Base-by-base conservation (phyloP, 106 monocot species). In the Alisma plantagoaquatica region DNA sequence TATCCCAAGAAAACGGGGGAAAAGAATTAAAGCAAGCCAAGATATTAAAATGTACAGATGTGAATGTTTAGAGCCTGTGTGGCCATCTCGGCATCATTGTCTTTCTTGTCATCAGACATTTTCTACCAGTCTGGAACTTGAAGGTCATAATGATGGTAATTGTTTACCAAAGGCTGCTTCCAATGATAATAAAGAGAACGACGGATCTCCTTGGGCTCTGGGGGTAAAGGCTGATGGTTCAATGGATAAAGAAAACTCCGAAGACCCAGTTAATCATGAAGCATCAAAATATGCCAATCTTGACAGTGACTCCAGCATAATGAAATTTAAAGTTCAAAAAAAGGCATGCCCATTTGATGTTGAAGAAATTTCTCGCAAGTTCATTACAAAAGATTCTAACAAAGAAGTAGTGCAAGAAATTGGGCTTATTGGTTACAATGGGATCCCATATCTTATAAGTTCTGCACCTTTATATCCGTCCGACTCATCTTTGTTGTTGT, bases 61-160 rank as follows among this genome's bases (percentile, higher is more conserved):
- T 57, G 82, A 85, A 29, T 98, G 98, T 64, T 69, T 98, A 30
- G 98, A 98, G 53, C 85, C 81, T 60, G 54, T 98, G 27, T 98
- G 89, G 90, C 71, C 78, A 74, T 90, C 89, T 64, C 52, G 85
- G 41, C 65, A 69, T 52, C 98, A 98, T 22, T 98, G 98, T 59
- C 65, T 77, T 18, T 71, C 70, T 8, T 98, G 98, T 33, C 98
- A 98, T 49, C 74, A 77, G 26, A 82, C 98, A 17, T 86, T 85
- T 57, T 60, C 18, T 20, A 52, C 68, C 17, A n/a, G 33, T n/a
- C 11, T 32, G 10, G 85, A 86, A 49, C 62, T 82, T 45, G 77
- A 90, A 47, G 54, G 32, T 7, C 98, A 98, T 70, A 66, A 57
- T 70, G 76, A 77, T 67, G 85, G 69, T 48, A 90, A 41, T 59